phyloP scores from a whole-genome alignment of 306 rosid species.

The Acacia crassicarpa region DNA sequence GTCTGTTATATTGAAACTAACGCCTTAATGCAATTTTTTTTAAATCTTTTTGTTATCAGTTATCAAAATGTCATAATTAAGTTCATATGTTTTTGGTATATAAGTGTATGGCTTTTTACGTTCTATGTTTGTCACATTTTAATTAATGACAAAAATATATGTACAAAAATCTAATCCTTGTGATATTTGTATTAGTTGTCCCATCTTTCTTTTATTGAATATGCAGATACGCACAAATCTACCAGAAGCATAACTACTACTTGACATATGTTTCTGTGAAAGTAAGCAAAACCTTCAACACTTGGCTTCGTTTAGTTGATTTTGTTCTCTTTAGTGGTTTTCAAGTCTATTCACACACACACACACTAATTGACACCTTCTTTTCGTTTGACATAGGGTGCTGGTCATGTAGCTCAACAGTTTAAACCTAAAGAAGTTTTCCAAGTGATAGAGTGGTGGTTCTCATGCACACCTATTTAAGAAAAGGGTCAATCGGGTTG shows the following conservation, averaged over 20 bases:
- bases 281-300: constrained; percentile 28
- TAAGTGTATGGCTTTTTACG: neutral
- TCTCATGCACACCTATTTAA: constrained; percentile 41
- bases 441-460: constrained; percentile 40
- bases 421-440: constrained; percentile 42
- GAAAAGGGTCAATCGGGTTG: neutral
- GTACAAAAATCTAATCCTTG: neutral
- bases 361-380: too few species aligned
- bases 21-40: too few species aligned
- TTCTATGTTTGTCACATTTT: too few species aligned
- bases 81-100: too few species aligned
- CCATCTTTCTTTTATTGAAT: neutral
- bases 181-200: neutral
- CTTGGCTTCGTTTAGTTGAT: neutral
- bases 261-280: constrained; percentile 42
- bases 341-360: neutral
- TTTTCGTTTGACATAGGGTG: constrained; percentile 32
- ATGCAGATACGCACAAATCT: constrained; percentile 35
- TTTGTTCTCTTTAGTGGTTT: neutral
- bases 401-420: constrained; percentile 46
- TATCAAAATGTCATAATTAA: too few species aligned
- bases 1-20: too few species aligned
- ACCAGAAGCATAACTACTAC: constrained; percentile 37
- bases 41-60: too few species aligned
- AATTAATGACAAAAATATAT: too few species aligned